Percentiles rank a stretch among this genome's conserved stretches.
phyloP scores from a whole-genome alignment of 2,329 filamentous ascomycete species.

The Talaromyces sp. region DNA sequence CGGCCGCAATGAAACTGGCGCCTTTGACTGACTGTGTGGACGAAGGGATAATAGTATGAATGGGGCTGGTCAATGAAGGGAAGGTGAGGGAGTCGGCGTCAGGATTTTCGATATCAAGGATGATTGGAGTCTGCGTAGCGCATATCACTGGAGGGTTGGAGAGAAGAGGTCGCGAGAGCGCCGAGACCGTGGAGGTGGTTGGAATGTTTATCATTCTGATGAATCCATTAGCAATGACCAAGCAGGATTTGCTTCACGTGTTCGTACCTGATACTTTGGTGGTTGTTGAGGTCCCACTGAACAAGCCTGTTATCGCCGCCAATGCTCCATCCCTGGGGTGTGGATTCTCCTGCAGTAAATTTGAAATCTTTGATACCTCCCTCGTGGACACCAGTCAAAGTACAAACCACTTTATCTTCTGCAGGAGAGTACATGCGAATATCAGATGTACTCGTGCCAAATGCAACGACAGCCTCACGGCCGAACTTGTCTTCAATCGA shows the following conservation, averaged over 20 bases:
- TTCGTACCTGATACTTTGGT: conserved; percentile 42
- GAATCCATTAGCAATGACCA: not conserved
- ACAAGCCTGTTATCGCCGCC: conserved; percentile 52
- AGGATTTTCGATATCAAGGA: conserved; percentile 42
- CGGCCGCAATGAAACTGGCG: conserved; percentile 47
- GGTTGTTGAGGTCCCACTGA: conserved; percentile 49
- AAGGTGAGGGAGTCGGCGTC: conserved; percentile 41
- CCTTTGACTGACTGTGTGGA: conserved; percentile 32
- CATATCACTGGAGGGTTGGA: conserved; percentile 46
- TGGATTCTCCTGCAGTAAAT: conserved; percentile 41
- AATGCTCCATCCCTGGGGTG: conserved; percentile 51
- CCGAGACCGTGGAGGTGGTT: conserved; percentile 36
- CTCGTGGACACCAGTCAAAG: conserved; percentile 45
- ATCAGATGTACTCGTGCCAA: conserved; percentile 48
- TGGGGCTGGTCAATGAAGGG: conserved; percentile 48
- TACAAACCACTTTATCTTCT: conserved; percentile 46
- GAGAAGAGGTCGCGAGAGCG: conserved; percentile 41
- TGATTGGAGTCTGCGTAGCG: conserved; percentile 49
- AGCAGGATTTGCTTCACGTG: not conserved
- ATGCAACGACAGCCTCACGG: conserved; percentile 43
- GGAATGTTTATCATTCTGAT: conserved; percentile 44
- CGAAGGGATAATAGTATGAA: conserved; percentile 47
- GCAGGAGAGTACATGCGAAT: conserved; percentile 49
- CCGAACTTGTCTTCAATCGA: conserved; percentile 29
- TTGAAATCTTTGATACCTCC: conserved; percentile 50